Conservation (phyloP, 371 early-diverging fungal genomes). For the Apophysomyces variabilis region DNA sequence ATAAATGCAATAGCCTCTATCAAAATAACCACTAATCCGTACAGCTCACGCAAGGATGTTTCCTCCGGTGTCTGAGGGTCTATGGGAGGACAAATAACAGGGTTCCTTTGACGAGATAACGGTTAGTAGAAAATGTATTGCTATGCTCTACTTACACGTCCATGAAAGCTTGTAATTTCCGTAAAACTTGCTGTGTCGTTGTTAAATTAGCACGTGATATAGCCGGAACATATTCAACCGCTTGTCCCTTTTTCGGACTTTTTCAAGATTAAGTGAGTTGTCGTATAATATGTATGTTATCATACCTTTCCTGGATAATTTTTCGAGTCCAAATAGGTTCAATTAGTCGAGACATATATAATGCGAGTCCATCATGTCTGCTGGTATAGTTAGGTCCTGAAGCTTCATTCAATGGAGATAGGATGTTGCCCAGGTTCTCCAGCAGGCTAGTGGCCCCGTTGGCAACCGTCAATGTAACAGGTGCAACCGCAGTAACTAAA, state of each 20-base stretch:
- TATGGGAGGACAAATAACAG: slow-evolving; percentile 17
- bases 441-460: slow-evolving; percentile 29
- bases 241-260: slow-evolving; percentile 8
- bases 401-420: slow-evolving; percentile 14
- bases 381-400: slow-evolving; percentile 43
- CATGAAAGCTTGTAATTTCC: slow-evolving; percentile 29
- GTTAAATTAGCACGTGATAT: slow-evolving; percentile 18
- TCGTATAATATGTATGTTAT: background rate
- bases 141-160: slow-evolving; percentile 22
- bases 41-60: slow-evolving; percentile 60
- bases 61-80: slow-evolving; percentile 28
- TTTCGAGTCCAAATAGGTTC: slow-evolving; percentile 72
- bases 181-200: slow-evolving; percentile 21
- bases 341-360: slow-evolving; percentile 75
- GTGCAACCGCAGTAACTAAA: slow-evolving; percentile 10
- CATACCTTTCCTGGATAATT: slow-evolving; percentile 46
- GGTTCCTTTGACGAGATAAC: slow-evolving; percentile 15
- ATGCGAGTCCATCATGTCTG: slow-evolving; percentile 77
- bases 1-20: slow-evolving; percentile 78
- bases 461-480: slow-evolving; percentile 13
- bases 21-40: slow-evolving; percentile 59
- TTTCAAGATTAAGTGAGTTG: background rate
- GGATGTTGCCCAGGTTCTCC: slow-evolving; percentile 27
- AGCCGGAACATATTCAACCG: slow-evolving; percentile 8
- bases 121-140: background rate